phyloP scores from a whole-genome alignment of 805 yeast genomes.

The Starmerella gropengiesseri region DNA sequence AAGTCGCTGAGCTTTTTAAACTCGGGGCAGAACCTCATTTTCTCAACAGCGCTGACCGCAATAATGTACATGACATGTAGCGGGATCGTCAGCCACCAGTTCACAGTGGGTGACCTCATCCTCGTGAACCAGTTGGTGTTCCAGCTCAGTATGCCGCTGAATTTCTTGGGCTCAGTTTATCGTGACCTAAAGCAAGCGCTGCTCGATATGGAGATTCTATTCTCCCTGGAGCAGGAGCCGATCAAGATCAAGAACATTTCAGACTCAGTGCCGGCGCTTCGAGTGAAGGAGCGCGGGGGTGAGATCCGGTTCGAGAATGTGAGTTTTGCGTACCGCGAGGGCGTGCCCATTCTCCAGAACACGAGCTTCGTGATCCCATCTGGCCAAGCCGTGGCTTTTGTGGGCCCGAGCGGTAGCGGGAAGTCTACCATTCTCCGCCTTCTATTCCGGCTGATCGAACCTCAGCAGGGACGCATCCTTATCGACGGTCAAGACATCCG shows the following conservation, averaged over 20 bases:
- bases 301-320: constrained; percentile 85
- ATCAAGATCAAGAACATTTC: constrained; percentile 54
- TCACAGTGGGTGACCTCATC: constrained; percentile 91
- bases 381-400: constrained; percentile 84
- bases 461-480: constrained; percentile 59
- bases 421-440: constrained; percentile 79
- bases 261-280: constrained; percentile 46
- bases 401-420: constrained; percentile 95
- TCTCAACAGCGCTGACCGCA: constrained; percentile 79
- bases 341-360: constrained; percentile 70
- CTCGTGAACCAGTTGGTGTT: constrained; percentile 90
- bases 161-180: constrained; percentile 90
- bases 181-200: constrained; percentile 87
- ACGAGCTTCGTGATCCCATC: constrained; percentile 80
- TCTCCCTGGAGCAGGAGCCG: constrained; percentile 68
- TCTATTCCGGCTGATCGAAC: constrained; percentile 84
- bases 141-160: constrained; percentile 88
- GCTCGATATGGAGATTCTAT: constrained; percentile 90
- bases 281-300: constrained; percentile 45
- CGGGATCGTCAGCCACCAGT: constrained; percentile 72
- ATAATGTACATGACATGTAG: constrained; percentile 98
- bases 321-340: constrained; percentile 82
- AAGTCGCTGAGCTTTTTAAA: constrained; percentile 64
- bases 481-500: constrained; percentile 84
- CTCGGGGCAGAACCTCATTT: constrained; percentile 67